Base-by-base conservation (phyloP, 768 basidiomycete species). In the Trametes maxima region DNA sequence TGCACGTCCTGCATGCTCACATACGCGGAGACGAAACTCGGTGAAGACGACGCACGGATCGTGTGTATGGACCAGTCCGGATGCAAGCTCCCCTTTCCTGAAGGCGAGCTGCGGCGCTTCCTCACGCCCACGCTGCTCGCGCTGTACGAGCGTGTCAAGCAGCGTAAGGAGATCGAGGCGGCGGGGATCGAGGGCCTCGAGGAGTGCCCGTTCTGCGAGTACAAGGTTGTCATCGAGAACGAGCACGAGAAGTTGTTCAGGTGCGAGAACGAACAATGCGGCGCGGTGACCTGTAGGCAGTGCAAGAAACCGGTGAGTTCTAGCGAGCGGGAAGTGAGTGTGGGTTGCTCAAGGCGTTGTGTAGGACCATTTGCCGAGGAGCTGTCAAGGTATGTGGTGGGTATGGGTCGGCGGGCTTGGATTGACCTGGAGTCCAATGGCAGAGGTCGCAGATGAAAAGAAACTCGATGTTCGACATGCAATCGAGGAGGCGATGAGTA, bases 401-500 rank as follows among this genome's bases (percentile, higher is more conserved):
- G 1, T 24, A 2, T 2, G 22, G 6, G 36, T 10, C 24, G 47
- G n/a, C 46, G 42, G 24, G 12, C 35, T 11, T 36, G 6, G 35
- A 7, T 25, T 62, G 6, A 8, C 10, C 5, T n/a, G 19, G 3
- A 8, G 2, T 55, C 19, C 28, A 10, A 19, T 36, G 3, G 14
- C 67, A 92, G 93, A 96, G 73, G 77, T 82, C 63, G 88, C 90
- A 61, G 82, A 87, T 13, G 92, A 95, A 70, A 85, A 82, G 62
- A 82, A 85, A 50, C 73, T 95, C 16, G 86, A 92, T 72, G 86
- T 83, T 13, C 81, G 86, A 56, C 94, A 95, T 75, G 72, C 81
- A 1, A 80, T 97, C 28, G 95, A 97, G 70, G 95, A 97, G 69
- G 95, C 94, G 2, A 97, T 97, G 95, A 92, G 92, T 90, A 69